A percentile compares a stretch with the other conserved stretches of the same genome.
Evolutionary conservation across 2,329 filamentous ascomycete genomes (phyloP).

Genomic region (Phaeosphaeria sp.): DNA sequence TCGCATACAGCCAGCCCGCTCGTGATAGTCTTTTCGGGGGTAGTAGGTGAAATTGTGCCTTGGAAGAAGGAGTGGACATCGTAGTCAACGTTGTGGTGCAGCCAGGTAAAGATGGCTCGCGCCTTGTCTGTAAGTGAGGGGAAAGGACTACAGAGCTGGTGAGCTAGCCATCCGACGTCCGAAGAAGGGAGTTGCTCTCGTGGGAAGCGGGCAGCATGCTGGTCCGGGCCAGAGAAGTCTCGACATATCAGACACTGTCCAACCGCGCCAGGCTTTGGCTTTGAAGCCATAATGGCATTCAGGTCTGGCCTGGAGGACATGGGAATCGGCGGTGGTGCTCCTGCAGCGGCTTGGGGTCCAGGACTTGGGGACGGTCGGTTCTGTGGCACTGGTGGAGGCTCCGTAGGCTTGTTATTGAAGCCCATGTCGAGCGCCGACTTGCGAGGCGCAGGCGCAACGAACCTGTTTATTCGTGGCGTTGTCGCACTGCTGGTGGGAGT

Average conservation of each 20-base stretch:
- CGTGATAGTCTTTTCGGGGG: conserved; percentile 75
- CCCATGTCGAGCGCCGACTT: conserved; percentile 56
- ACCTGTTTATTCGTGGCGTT: conserved; percentile 16
- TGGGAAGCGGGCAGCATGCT: conserved; percentile 78
- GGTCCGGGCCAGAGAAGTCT: conserved; percentile 85
- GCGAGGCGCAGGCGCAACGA: conserved; percentile 42
- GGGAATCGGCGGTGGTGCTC: conserved; percentile 60
- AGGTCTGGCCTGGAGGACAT: conserved; percentile 64
- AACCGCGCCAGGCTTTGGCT: conserved; percentile 39
- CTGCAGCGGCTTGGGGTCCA: conserved; percentile 13
- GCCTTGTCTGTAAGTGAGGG: conserved; percentile 88
- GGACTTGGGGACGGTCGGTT: conserved; percentile 23
- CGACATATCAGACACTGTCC: conserved; percentile 76
- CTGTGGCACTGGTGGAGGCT: conserved; percentile 40
- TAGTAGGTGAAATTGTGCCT: conserved; percentile 69
- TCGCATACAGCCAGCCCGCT: conserved; percentile 87
- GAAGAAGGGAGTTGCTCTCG: conserved; percentile 72
- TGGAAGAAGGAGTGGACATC: conserved; percentile 82
- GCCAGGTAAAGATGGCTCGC: conserved; percentile 91
- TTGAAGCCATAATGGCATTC: conserved; percentile 59
- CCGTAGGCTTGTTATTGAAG: conserved; percentile 54
- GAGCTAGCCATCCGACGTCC: conserved; percentile 75
- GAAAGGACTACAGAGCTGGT: conserved; percentile 80
- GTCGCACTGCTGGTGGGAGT: conserved; percentile 11
- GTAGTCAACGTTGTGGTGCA: conserved; percentile 91